Conservation (phyloP, 768 basidiomycete species). For the Floccularia luteovirens region DNA sequence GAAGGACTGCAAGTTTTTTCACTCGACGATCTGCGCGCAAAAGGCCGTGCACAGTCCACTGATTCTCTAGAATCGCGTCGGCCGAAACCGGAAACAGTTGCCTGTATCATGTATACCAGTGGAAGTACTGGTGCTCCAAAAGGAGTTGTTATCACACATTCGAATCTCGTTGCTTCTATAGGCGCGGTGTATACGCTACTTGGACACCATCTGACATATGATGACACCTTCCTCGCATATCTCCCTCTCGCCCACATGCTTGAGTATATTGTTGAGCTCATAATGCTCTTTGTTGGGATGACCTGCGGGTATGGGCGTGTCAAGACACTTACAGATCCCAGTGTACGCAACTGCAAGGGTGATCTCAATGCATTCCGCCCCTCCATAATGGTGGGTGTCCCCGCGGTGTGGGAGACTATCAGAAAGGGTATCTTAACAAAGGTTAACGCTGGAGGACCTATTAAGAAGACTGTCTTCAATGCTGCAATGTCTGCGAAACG, state of each 20-base stretch:
- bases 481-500: slow-evolving; percentile 62
- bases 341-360: slow-evolving; percentile 66
- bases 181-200: slow-evolving; percentile 62
- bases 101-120: slow-evolving; percentile 53
- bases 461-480: slow-evolving; percentile 63
- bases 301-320: slow-evolving; percentile 74
- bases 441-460: slow-evolving; percentile 46
- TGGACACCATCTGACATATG: slow-evolving; percentile 38
- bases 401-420: slow-evolving; percentile 87
- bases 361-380: slow-evolving; percentile 73
- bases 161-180: slow-evolving; percentile 70
- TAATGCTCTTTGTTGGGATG: slow-evolving; percentile 60
- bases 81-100: slow-evolving; percentile 23
- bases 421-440: slow-evolving; percentile 78
- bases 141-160: slow-evolving; percentile 77
- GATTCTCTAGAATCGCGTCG: slow-evolving; percentile 32
- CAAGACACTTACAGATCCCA: slow-evolving; percentile 84
- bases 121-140: slow-evolving; percentile 84
- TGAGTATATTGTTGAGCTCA: slow-evolving; percentile 81
- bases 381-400: slow-evolving; percentile 79
- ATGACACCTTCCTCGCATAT: slow-evolving; percentile 69
- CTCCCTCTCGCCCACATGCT: slow-evolving; percentile 85
- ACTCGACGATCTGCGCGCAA: slow-evolving; percentile 56
- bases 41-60: slow-evolving; percentile 40
- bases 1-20: slow-evolving; percentile 45